Conservation (phyloP, 2,329 filamentous ascomycete genomes). For the Colletotrichum ledebouriae region DNA sequence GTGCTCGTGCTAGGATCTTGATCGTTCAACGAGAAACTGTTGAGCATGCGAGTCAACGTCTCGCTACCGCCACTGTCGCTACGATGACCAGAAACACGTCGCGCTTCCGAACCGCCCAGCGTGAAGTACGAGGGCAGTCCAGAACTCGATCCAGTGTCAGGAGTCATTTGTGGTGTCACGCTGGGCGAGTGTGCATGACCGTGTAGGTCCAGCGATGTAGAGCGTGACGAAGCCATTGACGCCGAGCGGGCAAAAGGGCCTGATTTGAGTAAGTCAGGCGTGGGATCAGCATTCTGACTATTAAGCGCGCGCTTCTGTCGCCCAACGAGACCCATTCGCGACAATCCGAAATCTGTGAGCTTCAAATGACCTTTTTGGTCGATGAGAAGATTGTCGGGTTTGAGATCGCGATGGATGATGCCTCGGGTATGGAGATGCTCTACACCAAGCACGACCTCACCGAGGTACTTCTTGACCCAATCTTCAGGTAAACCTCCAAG, state of each 20-base stretch:
- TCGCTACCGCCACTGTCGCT: slow-evolving; percentile 96
- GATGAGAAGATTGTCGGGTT: slow-evolving; percentile 96
- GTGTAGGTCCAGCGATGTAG: slow-evolving; percentile 92
- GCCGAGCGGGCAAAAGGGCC: slow-evolving; percentile 89
- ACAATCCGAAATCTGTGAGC: slow-evolving; percentile 96
- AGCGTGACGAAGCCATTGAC: slow-evolving; percentile 90
- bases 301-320: slow-evolving; percentile 94
- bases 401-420: slow-evolving; percentile 96
- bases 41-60: slow-evolving; percentile 84
- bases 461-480: slow-evolving; percentile 98
- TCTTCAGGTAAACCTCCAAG: slow-evolving; percentile 93
- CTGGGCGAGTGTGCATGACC: slow-evolving; percentile 79
- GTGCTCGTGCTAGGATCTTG: slow-evolving; percentile 56
- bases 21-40: slow-evolving; percentile 81
- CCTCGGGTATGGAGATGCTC: slow-evolving; percentile 94
- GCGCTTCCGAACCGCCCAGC: slow-evolving; percentile 73
- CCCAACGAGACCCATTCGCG: slow-evolving; percentile 95
- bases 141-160: slow-evolving; percentile 73
- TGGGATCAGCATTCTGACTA: slow-evolving; percentile 81
- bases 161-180: slow-evolving; percentile 88
- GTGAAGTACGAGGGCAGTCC: slow-evolving; percentile 95
- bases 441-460: slow-evolving; percentile 95
- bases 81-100: slow-evolving; percentile 77
- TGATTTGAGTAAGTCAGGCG: slow-evolving; percentile 91
- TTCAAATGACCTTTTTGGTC: slow-evolving; percentile 97